These are phyloP conservation scores for Blastocystis sp. DNA, from an alignment of 352 stramenopile species.

Conservation along the genomic window DNA sequence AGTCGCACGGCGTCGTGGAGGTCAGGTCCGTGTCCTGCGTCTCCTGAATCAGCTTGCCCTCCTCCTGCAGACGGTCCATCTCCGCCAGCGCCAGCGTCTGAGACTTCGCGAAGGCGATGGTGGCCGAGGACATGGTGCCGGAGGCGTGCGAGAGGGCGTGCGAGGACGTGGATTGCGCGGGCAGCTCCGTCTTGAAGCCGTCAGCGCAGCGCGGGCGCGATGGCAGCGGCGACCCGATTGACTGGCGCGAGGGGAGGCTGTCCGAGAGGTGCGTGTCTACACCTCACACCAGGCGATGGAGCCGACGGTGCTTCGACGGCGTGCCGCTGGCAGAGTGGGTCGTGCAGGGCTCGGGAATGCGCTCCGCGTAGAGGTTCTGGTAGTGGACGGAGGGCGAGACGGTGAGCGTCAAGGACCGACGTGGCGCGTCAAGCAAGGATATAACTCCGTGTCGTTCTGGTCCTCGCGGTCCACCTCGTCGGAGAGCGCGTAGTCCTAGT, in stretches of 20 bases:
- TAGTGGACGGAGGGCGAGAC: slow-evolving; percentile 37
- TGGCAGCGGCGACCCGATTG: background rate
- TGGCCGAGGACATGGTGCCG: slow-evolving; percentile 9
- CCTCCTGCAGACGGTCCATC: background rate
- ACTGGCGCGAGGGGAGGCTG: background rate
- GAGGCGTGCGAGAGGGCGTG: background rate
- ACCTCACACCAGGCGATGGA: background rate
- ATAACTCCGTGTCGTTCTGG: slow-evolving; percentile 47
- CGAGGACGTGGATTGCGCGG: background rate
- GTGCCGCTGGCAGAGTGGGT: background rate
- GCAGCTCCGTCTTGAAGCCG: too few species aligned
- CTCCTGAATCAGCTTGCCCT: background rate
- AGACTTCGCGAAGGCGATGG: slow-evolving; percentile 43
- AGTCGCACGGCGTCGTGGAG: background rate
- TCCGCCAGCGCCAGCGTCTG: slow-evolving; percentile 24
- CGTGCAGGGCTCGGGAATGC: background rate
- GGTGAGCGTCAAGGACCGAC: slow-evolving; percentile 25
- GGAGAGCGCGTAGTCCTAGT: background rate
- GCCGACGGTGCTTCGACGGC: background rate
- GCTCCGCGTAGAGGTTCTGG: slow-evolving; percentile 32
- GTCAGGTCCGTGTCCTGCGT: background rate
- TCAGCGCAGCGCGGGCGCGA: background rate
- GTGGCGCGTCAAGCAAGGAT: background rate
- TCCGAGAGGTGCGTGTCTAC: slow-evolving; percentile 48
- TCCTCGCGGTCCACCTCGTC: background rate